Evolutionary conservation across 129 eudicot species (phyloP).

Genomic region (Glebionis coronaria): DNA sequence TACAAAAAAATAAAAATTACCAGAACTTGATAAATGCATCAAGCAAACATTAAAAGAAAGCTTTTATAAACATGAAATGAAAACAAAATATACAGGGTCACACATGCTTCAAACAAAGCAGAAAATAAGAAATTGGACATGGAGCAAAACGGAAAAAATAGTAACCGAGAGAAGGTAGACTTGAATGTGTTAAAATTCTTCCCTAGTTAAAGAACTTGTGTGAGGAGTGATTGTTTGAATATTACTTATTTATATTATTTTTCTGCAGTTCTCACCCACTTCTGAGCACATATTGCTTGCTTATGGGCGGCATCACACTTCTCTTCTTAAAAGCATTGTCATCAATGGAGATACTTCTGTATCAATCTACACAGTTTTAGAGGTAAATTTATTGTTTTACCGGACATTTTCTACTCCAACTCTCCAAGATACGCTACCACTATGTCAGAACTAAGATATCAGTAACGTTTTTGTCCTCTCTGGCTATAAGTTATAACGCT

Average conservation of each 20-base stretch:
- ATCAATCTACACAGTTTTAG: conserved; percentile 84
- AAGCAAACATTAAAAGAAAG: not conserved
- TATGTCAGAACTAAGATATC: not conserved
- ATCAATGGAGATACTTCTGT: conserved; percentile 80
- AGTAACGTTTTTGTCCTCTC: not conserved
- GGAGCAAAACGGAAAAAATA: not conserved
- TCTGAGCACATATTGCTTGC: conserved; percentile 93
- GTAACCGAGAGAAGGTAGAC: too few relatives aligned
- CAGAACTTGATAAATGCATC: not conserved
- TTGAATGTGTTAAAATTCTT: too few relatives aligned
- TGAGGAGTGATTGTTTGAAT: not conserved
- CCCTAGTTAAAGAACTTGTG: too few relatives aligned
- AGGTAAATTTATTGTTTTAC: conserved; percentile 39
- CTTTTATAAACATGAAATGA: too few relatives aligned
- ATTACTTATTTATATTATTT: not conserved
- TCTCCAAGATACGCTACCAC: not conserved
- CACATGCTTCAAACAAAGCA: not conserved
- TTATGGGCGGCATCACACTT: conserved; percentile 87
- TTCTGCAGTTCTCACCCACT: conserved; percentile 83
- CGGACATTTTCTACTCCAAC: not conserved
- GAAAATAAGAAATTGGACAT: not conserved
- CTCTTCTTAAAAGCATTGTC: conserved; percentile 90
- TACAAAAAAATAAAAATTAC: not conserved
- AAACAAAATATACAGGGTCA: too few relatives aligned
- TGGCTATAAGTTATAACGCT: too few relatives aligned